phyloP scores from a whole-genome alignment of 2,329 filamentous ascomycete species.

The Ophiocordyceps sinensis region DNA sequence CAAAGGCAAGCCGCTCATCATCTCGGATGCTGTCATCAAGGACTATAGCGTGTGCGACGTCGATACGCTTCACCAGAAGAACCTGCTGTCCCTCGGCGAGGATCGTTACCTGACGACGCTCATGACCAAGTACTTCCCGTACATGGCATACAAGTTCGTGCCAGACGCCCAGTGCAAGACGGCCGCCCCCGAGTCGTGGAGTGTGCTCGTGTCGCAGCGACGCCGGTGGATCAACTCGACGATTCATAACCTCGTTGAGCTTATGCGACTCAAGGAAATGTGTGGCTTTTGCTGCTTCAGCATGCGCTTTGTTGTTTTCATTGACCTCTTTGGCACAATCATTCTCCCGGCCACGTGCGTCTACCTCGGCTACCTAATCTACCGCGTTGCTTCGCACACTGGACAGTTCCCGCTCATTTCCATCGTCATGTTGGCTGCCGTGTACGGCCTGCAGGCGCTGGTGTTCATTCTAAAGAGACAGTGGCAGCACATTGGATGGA shows the following conservation, averaged over 20 bases:
- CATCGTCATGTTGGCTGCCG: constrained; percentile 73
- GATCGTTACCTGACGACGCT: constrained; percentile 94
- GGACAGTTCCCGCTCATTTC: constrained; percentile 79
- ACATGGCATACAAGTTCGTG: constrained; percentile 93
- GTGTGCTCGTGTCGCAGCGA: constrained; percentile 88
- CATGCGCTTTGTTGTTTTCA: constrained; percentile 92
- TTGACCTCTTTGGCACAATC: constrained; percentile 85
- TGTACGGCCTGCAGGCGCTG: constrained; percentile 89
- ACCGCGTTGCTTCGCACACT: constrained; percentile 50
- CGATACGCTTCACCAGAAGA: constrained; percentile 95
- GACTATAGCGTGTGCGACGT: constrained; percentile 84
- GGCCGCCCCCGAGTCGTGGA: constrained; percentile 87
- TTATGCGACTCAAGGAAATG: constrained; percentile 82
- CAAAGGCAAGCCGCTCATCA: constrained; percentile 86
- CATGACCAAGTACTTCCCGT: constrained; percentile 96
- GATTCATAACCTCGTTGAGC: constrained; percentile 85
- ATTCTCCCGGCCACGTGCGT: constrained; percentile 79
- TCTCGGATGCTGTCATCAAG: constrained; percentile 71
- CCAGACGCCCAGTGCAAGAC: constrained; percentile 87
- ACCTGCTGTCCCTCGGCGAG: constrained; percentile 82
- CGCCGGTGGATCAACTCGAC: constrained; percentile 99
- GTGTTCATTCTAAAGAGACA: constrained; percentile 96
- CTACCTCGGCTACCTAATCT: constrained; percentile 81
- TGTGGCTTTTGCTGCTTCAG: constrained; percentile 98
- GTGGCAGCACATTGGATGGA: constrained; percentile 98